phyloP scores from a whole-genome alignment of 495 filamentous ascomycete species.

The Barbatosphaeria neglecta region DNA sequence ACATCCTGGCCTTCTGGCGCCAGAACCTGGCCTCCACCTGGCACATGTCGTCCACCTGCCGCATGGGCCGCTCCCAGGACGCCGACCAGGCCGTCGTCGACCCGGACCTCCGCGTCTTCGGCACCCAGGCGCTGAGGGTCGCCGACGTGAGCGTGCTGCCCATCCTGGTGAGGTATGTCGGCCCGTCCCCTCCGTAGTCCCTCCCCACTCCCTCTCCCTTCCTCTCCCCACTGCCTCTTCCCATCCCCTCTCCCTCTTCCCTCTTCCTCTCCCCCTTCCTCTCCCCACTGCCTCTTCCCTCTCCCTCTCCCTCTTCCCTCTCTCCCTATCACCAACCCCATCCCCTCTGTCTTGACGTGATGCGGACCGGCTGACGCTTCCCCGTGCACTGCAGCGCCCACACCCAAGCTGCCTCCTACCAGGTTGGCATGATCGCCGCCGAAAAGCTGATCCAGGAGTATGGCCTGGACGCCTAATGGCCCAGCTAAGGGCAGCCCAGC shows the following conservation, averaged over 20 bases:
- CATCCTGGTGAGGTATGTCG: conserved; percentile 22
- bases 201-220: too few relatives aligned
- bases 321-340: background rate
- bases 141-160: conserved; percentile 58
- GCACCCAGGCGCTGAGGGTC: conserved; percentile 45
- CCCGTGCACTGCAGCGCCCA: conserved; percentile 14
- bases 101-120: conserved; percentile 39
- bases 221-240: too few relatives aligned
- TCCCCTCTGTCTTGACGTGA: too few relatives aligned
- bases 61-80: conserved; percentile 44
- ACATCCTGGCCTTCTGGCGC: conserved; percentile 38
- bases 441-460: conserved; percentile 36
- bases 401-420: conserved; percentile 22
- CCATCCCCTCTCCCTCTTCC: too few relatives aligned
- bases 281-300: too few relatives aligned
- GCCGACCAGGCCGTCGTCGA: conserved; percentile 41
- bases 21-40: conserved; percentile 27
- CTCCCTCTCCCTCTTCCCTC: too few relatives aligned
- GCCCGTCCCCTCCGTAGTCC: too few relatives aligned
- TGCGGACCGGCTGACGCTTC: background rate
- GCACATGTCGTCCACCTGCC: conserved; percentile 51
- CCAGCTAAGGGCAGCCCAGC: too few relatives aligned
- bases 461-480: background rate
- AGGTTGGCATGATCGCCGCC: conserved; percentile 24
- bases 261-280: too few relatives aligned